phyloP scores from a whole-genome alignment of 2,329 filamentous ascomycete genomes.

The Grosmannia serpens region DNA sequence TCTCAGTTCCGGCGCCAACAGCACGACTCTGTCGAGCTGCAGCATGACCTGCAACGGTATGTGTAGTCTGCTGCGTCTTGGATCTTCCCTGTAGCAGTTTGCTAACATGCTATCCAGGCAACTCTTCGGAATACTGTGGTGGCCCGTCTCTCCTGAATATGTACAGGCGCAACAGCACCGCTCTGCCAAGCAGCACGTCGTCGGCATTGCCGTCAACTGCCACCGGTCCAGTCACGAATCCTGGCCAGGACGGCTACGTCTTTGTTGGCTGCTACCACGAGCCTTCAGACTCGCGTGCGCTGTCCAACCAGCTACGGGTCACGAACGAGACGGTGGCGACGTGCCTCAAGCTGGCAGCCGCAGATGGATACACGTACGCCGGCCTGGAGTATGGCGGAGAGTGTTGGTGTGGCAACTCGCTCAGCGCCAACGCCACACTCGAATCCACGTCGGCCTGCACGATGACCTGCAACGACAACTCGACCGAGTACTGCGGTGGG shows the following conservation, averaged over 20 bases:
- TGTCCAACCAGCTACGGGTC: conserved; percentile 8
- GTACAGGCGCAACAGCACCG: conserved; percentile 11
- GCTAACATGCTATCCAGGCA: neutral
- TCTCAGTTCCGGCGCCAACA: conserved; percentile 4
- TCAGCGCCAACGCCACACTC: conserved; percentile 9
- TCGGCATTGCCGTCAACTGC: neutral
- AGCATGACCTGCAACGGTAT: conserved; percentile 15
- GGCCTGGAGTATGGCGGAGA: conserved; percentile 22
- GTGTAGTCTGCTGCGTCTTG: neutral
- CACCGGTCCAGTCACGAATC: conserved; percentile 21
- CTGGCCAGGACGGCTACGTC: conserved; percentile 17
- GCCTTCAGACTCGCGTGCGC: conserved; percentile 10
- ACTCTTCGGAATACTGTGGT: conserved; percentile 13
- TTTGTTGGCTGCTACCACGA: conserved; percentile 24
- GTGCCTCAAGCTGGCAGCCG: conserved; percentile 15
- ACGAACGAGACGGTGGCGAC: conserved; percentile 14
- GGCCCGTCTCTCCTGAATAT: conserved; percentile 10
- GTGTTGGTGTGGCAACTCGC: conserved; percentile 8
- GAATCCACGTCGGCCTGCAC: conserved; percentile 15
- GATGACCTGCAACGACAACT: conserved; percentile 15
- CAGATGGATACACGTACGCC: conserved; percentile 14
- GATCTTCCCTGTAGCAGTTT: neutral
- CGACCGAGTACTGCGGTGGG: conserved; percentile 13
- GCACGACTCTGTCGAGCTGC: conserved; percentile 16
- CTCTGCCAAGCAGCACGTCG: neutral